Evolutionary conservation across 768 basidiomycete genomes (phyloP).

Genomic region (Rickenella mellea): DNA sequence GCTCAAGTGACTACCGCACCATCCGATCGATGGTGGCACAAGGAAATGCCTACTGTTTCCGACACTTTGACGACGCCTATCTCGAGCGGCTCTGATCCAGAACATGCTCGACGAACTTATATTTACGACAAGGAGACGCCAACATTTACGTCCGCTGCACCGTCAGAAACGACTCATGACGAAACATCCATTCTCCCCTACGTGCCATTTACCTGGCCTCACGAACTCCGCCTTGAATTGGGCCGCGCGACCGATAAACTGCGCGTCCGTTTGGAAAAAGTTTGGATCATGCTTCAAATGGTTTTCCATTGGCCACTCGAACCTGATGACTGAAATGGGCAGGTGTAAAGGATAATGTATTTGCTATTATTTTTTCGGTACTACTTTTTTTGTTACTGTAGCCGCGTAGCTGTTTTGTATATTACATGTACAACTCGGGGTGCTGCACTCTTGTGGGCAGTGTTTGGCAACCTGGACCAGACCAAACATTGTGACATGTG

Average conservation of each 20-base stretch:
- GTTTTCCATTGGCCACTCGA: conserved; percentile 50
- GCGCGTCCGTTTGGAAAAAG: conserved; percentile 26
- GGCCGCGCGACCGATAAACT: conserved; percentile 21
- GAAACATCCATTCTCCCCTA: background rate
- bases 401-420: too few species aligned
- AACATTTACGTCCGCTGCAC: background rate
- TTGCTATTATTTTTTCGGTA: too few species aligned
- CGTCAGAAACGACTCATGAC: background rate
- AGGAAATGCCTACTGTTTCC: background rate
- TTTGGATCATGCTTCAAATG: conserved; percentile 41
- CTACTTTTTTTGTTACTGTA: too few species aligned
- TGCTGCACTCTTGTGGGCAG: too few species aligned
- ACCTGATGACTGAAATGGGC: too few species aligned
- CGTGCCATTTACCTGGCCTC: conserved; percentile 4
- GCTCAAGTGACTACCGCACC: background rate
- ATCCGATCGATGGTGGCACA: background rate
- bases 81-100: background rate
- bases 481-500: too few species aligned
- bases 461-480: too few species aligned
- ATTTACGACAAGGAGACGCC: conserved; percentile 12
- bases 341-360: too few species aligned
- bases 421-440: too few species aligned
- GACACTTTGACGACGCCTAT: background rate
- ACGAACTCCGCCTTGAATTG: conserved; percentile 26
- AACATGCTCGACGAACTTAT: conserved; percentile 35